Conservation (phyloP, 2,329 filamentous ascomycete species). For the Pyrenochaeta sp. region DNA sequence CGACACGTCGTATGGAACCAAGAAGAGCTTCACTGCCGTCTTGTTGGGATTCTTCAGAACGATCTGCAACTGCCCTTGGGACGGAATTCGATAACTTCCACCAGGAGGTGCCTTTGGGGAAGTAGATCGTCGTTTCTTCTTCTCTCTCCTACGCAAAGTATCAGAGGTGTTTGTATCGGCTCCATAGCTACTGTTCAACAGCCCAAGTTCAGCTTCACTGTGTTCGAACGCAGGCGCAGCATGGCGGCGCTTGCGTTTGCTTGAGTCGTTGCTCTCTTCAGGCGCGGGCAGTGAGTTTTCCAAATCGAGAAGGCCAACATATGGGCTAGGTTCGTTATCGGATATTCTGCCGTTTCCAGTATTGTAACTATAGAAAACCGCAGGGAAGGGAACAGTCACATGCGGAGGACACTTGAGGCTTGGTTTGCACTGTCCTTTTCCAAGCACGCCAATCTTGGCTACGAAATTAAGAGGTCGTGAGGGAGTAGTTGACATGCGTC, state of each 20-base stretch:
- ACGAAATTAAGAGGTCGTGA: conserved; percentile 92
- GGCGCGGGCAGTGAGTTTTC: conserved; percentile 75
- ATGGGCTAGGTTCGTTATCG: conserved; percentile 91
- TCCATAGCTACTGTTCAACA: conserved; percentile 26
- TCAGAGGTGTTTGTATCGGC: conserved; percentile 23
- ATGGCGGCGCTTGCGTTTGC: conserved; percentile 51
- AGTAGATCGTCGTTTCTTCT: conserved; percentile 64
- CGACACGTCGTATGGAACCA: conserved; percentile 88
- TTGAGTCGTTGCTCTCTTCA: conserved; percentile 51
- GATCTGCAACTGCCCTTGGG: conserved; percentile 93
- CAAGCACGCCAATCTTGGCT: conserved; percentile 93
- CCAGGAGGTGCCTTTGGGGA: conserved; percentile 76
- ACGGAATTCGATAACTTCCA: conserved; percentile 91
- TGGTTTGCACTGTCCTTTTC: conserved; percentile 85
- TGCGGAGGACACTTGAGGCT: conserved; percentile 87
- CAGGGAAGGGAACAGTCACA: conserved; percentile 88
- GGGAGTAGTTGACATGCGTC: conserved; percentile 95
- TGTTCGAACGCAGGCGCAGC: conserved; percentile 28
- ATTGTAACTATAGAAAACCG: conserved; percentile 94
- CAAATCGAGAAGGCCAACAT: conserved; percentile 91
- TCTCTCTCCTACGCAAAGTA: conserved; percentile 58
- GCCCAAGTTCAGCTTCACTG: conserved; percentile 33
- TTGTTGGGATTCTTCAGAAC: conserved; percentile 99
- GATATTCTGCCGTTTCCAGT: conserved; percentile 71
- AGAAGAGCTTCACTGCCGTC: conserved; percentile 93